Conservation (phyloP, 306 rosid genomes). For the Inga laurina region DNA sequence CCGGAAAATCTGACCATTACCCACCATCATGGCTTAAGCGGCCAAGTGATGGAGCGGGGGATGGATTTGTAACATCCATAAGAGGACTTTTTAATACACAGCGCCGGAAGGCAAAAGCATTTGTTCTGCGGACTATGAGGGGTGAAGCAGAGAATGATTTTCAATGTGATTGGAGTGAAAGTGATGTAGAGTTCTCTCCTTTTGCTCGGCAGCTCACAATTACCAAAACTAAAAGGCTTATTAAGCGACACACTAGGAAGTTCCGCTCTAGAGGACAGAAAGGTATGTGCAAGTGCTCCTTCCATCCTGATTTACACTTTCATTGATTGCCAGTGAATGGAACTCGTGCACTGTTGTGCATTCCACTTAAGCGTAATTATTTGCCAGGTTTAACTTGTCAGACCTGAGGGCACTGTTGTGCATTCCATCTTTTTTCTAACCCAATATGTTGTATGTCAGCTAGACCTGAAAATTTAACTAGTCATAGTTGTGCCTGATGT, state of each 20-base stretch:
- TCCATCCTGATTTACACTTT: conserved; percentile 18
- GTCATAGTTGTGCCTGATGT: background rate
- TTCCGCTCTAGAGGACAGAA: conserved; percentile 82
- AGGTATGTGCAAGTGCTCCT: conserved; percentile 53
- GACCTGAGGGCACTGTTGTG: background rate
- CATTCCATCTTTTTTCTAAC: background rate
- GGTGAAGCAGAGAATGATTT: conserved; percentile 94
- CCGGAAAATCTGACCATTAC: conserved; percentile 71
- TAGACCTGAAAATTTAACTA: conserved; percentile 1
- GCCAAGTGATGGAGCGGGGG: conserved; percentile 96
- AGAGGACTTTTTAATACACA: conserved; percentile 92
- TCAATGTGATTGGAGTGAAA: conserved; percentile 97
- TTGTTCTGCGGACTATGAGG: conserved; percentile 92
- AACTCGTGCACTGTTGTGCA: background rate
- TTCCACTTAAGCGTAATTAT: background rate
- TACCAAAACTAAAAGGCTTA: conserved; percentile 86
- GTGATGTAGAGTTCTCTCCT: conserved; percentile 85
- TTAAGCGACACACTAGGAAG: conserved; percentile 91
- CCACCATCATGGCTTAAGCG: conserved; percentile 88
- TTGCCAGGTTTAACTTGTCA: background rate
- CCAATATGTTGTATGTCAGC: background rate
- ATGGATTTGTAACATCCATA: conserved; percentile 95
- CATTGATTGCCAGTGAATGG: background rate
- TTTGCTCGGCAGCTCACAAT: conserved; percentile 94
- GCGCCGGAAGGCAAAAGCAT: conserved; percentile 93